Conservation (phyloP, 228 moss, liverwort and hornwort species). For the Sphagnum magellanicum region DNA sequence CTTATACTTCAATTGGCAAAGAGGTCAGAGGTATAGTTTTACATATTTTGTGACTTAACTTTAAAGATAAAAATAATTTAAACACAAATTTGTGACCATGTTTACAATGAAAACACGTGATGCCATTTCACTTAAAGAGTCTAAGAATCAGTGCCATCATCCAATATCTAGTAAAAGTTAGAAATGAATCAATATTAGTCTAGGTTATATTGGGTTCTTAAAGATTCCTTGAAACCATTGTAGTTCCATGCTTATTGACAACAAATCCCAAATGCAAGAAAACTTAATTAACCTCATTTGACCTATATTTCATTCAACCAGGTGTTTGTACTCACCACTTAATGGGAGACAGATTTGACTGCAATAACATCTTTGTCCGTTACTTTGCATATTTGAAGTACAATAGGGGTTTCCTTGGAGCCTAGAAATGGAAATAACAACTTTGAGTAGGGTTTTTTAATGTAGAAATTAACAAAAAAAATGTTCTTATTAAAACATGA, state of each 20-base stretch:
- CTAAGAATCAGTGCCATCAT: no score
- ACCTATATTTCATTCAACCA: not conserved
- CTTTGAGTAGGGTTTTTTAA: not conserved
- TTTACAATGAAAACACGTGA: not conserved
- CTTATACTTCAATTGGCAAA: no score
- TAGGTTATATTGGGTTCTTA: not conserved
- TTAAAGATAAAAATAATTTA: no score
- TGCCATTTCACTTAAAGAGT: no score
- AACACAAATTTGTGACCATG: no score
- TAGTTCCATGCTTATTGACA: not conserved
- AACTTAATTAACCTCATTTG: not conserved
- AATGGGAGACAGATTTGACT: not conserved
- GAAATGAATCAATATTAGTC: not conserved
- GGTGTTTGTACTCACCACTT: not conserved
- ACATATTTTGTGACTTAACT: no score
- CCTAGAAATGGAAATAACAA: not conserved
- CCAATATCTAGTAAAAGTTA: no score
- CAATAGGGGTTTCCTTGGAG: not conserved
- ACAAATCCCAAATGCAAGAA: not conserved
- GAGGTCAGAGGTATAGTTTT: no score
- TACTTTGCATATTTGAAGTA: not conserved
- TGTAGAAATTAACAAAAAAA: not conserved
- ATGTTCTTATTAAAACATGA: not conserved
- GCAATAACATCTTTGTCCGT: not conserved
- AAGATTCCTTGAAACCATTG: not conserved